These are phyloP conservation scores for Suillus cothurnatus DNA, from an alignment of 768 basidiomycete genomes.

Conservation along the genomic window DNA sequence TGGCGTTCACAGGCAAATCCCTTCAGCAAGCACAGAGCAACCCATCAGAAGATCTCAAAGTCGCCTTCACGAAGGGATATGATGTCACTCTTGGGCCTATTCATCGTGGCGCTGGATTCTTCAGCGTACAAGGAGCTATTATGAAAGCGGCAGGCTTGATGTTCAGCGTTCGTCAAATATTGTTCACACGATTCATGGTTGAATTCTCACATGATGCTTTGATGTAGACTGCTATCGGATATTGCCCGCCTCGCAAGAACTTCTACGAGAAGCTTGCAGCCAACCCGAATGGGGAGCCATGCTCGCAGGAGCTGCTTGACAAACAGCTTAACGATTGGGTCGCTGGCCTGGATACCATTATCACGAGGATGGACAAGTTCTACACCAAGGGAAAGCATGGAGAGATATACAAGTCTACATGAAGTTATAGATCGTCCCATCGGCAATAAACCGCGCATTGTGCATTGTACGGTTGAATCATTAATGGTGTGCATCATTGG, in stretches of 20 bases:
- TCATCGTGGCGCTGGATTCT: background rate
- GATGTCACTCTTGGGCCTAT: slow-evolving; percentile 35
- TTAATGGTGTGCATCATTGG: background rate
- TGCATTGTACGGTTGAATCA: background rate
- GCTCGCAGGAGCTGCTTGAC: slow-evolving; percentile 53
- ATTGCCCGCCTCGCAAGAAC: slow-evolving; percentile 58
- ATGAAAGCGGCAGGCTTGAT: slow-evolving; percentile 8
- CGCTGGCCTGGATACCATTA: slow-evolving; percentile 52
- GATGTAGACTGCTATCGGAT: slow-evolving; percentile 56
- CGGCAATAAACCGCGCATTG: background rate
- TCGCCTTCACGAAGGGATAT: slow-evolving; percentile 82
- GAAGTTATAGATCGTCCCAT: background rate
- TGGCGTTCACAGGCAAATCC: slow-evolving; percentile 85
- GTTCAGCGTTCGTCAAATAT: background rate
- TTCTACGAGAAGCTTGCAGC: slow-evolving; percentile 65
- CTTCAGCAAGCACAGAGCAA: slow-evolving; percentile 73
- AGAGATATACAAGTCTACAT: slow-evolving; percentile 29
- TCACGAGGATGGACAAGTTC: slow-evolving; percentile 52
- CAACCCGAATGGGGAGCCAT: slow-evolving; percentile 56
- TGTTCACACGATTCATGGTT: background rate
- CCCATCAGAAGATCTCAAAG: slow-evolving; percentile 53
- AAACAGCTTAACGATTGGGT: slow-evolving; percentile 63
- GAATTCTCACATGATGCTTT: slow-evolving; percentile 26
- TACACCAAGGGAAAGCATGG: slow-evolving; percentile 59
- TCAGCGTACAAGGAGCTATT: background rate